Percentiles rank a stretch among this genome's conserved stretches.
phyloP scores from a whole-genome alignment of 345 rosid genomes.

The Raphanus sativus region DNA sequence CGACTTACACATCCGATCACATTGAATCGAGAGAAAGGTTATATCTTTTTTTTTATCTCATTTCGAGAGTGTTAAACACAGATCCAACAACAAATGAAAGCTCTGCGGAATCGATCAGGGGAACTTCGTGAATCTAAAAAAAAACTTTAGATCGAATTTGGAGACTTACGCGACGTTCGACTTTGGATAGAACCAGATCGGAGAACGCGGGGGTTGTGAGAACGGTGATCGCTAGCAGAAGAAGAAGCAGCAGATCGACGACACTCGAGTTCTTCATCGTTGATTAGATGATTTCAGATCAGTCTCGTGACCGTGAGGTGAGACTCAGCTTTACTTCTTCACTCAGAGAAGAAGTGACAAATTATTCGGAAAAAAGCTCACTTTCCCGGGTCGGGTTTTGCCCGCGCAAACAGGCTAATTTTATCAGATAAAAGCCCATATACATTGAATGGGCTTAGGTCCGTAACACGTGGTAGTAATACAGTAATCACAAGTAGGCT shows the following conservation, averaged over 20 bases:
- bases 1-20: neutral
- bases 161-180: constrained; percentile 86
- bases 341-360: neutral
- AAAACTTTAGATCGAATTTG: constrained; percentile 24
- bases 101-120: neutral
- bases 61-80: neutral
- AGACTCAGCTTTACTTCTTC: constrained; percentile 20
- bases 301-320: neutral
- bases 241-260: constrained; percentile 45
- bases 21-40: neutral
- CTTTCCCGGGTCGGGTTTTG: constrained; percentile 31
- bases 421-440: neutral
- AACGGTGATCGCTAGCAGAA: constrained; percentile 44
- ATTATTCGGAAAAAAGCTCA: no score
- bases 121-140: constrained; percentile 16
- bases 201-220: constrained; percentile 63
- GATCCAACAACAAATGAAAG: constrained; percentile 7
- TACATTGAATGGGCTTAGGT: constrained; percentile 1
- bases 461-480: neutral
- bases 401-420: neutral
- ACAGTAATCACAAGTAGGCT: neutral
- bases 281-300: constrained; percentile 14
- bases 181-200: constrained; percentile 83
- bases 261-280: constrained; percentile 45
- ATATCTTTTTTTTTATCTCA: neutral